These are phyloP conservation scores for Trichoderma sp. DNA, from an alignment of 2,329 filamentous ascomycete species.

Conservation along the genomic window DNA sequence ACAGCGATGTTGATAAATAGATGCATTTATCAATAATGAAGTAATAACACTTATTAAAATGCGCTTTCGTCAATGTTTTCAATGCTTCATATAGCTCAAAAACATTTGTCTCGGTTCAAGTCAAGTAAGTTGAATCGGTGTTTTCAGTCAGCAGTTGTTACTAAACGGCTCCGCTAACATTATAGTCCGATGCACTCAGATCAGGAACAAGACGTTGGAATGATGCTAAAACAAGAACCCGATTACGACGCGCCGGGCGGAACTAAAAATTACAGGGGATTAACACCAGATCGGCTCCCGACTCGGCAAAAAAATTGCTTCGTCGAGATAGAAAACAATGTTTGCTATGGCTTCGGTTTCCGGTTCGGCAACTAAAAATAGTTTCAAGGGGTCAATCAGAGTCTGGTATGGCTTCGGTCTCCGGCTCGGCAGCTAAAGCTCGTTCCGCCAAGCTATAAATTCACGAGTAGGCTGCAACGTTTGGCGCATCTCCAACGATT, in stretches of 20 bases:
- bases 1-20: too few species aligned
- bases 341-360: neutral
- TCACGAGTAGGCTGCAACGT: neutral
- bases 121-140: too few species aligned
- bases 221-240: neutral
- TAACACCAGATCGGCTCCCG: neutral
- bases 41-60: too few species aligned
- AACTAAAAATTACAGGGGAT: neutral
- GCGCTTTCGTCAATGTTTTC: too few species aligned
- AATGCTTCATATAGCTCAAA: too few species aligned
- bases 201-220: neutral
- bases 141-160: too few species aligned
- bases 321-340: neutral
- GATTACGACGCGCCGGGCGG: neutral
- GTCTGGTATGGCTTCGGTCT: neutral
- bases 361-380: neutral
- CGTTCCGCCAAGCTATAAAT: neutral
- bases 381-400: neutral
- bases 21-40: too few species aligned
- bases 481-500: neutral
- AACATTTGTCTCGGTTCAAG: too few species aligned
- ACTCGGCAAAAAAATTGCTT: neutral
- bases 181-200: neutral
- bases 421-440: neutral
- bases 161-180: too few species aligned